Evolutionary conservation across 1,284 basidiomycete genomes (phyloP).

Genomic region (Rhodotorula sp.): DNA sequence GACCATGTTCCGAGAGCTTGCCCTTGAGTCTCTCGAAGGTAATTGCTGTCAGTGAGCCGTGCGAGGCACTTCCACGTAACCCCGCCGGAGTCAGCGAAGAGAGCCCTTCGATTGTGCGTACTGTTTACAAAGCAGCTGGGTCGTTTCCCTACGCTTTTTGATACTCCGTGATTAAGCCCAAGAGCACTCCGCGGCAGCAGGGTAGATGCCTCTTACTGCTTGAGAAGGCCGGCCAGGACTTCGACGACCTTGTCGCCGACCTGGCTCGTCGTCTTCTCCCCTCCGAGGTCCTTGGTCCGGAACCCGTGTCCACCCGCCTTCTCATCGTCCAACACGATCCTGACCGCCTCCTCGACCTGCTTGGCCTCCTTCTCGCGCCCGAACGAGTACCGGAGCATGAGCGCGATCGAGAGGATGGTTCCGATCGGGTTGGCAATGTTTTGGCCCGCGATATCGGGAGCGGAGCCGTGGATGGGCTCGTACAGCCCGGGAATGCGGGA

Average conservation of each 20-base stretch:
- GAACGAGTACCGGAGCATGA: slow-evolving; percentile 93
- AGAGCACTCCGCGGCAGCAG: no score
- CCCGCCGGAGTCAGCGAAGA: no score
- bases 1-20: no score
- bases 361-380: slow-evolving; percentile 77
- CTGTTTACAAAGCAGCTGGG: no score
- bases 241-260: slow-evolving; percentile 82
- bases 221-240: slow-evolving; percentile 64
- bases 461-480: slow-evolving; percentile 94
- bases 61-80: no score
- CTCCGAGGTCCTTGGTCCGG: slow-evolving; percentile 85
- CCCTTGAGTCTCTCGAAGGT: no score
- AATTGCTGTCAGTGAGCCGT: no score
- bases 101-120: no score
- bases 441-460: slow-evolving; percentile 92
- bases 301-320: slow-evolving; percentile 72
- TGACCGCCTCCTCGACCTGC: slow-evolving; percentile 82
- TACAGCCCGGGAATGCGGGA: slow-evolving; percentile 75
- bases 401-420: slow-evolving; percentile 91
- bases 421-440: slow-evolving; percentile 97
- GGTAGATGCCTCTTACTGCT: slow-evolving; percentile 14
- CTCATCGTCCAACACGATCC: slow-evolving; percentile 76
- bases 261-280: slow-evolving; percentile 68
- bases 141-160: no score
- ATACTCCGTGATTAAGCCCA: no score